These are phyloP conservation scores for Lichtheimia hyalospora DNA, from an alignment of 371 early-diverging fungal species.

Conservation along the genomic window DNA sequence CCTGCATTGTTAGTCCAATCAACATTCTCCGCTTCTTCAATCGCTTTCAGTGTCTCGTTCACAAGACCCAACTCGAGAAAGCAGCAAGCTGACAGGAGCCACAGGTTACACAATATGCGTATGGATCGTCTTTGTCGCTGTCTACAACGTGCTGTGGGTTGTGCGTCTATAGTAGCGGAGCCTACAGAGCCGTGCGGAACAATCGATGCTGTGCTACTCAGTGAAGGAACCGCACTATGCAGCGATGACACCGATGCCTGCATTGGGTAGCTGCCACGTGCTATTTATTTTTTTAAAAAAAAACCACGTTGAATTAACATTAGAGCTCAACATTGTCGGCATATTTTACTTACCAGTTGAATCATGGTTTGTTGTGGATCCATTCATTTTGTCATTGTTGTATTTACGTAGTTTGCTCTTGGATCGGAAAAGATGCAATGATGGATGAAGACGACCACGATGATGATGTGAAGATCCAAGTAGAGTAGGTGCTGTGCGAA, in stretches of 20 bases:
- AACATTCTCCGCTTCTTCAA: slow-evolving; percentile 66
- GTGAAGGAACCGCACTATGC: slow-evolving; percentile 22
- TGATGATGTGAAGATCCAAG: background rate
- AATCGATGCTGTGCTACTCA: slow-evolving; percentile 21
- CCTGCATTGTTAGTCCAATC: slow-evolving; percentile 52
- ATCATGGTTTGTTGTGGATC: no score
- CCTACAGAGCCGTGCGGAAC: slow-evolving; percentile 11
- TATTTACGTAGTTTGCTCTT: background rate
- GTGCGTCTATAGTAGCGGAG: slow-evolving; percentile 5
- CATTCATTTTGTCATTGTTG: no score
- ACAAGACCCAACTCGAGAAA: slow-evolving; percentile 56
- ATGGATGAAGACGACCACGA: slow-evolving; percentile 13
- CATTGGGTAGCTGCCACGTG: slow-evolving; percentile 9
- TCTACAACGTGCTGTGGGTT: slow-evolving; percentile 24
- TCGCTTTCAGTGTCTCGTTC: slow-evolving; percentile 66
- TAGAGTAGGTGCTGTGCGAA: slow-evolving; percentile 7
- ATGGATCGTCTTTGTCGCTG: slow-evolving; percentile 29
- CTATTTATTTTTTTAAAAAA: background rate
- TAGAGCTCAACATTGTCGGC: no score
- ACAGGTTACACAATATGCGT: slow-evolving; percentile 39
- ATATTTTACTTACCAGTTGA: no score
- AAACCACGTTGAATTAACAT: no score
- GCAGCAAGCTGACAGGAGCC: slow-evolving; percentile 66
- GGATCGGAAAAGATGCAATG: slow-evolving; percentile 18
- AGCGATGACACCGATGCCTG: slow-evolving; percentile 15